Base-by-base conservation (phyloP, 192 early-diverging fungal genomes). In the Geranomyces variabilis region DNA sequence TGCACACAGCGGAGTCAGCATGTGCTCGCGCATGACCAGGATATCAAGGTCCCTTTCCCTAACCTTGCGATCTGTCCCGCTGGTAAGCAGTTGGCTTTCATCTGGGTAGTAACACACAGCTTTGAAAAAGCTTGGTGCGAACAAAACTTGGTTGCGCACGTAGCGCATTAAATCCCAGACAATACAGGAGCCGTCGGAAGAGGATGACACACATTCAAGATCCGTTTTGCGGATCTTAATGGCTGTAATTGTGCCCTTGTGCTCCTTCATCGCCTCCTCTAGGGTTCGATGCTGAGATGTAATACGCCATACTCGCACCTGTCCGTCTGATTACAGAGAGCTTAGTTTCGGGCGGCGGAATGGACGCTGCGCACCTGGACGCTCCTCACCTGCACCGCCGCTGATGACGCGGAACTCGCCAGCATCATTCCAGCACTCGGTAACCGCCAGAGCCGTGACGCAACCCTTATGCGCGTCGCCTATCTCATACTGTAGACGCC, bases 111-210 rank as follows among this genome's bases (percentile, higher is more conserved):
- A 87, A 29, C 55, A 63, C 4, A 84, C 82, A 24, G 80, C 79
- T 43, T 87, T 86, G 73, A 87, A 86, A 77, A 87, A 87, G 10
- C 73, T 74, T 17, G 86, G 86, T 13, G 86, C 86, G 67, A 87
- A 87, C 31, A 87, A 63, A 15, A 87, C 84, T 71, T 87, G 86
- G 72, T 86, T 87, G n/a, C 86, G 80, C 30, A 87, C 84, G 64
- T 83, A 84, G 46, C 86, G 79, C 30, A 81, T 79, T 17, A 87
- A 69, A 62, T 87, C 86, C 86, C 86, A 87, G 61, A 87, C 74
- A 57, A 87, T 85, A 46, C 84, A 86, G 13, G 79, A 82, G 7
- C 86, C 86, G 72, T 87, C 86, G 24, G 79, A 77, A 21, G 75
- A 78, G 28, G 79, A 80, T 19, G 79, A 81, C 15, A 87, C 86